Conservation (phyloP, 306 rosid species). For the Myrica gale region DNA sequence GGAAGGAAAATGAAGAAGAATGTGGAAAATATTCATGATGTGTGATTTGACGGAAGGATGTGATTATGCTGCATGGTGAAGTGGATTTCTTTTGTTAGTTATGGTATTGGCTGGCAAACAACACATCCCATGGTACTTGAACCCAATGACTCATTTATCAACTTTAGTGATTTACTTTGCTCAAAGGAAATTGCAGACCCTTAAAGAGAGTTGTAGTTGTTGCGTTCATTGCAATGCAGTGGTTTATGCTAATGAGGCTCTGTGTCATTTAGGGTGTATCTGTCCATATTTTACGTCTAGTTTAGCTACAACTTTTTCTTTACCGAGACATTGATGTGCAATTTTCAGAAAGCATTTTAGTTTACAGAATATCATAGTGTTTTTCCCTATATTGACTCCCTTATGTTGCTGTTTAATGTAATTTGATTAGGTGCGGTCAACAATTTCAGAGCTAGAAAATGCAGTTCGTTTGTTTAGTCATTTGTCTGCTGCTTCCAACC, state of each 20-base stretch:
- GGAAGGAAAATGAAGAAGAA: not conserved
- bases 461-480: conserved; percentile 97
- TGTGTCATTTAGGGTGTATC: not conserved
- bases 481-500: conserved; percentile 98
- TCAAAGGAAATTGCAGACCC: not conserved
- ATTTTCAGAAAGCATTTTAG: not conserved
- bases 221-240: not conserved
- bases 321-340: not conserved
- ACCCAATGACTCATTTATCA: too few relatives aligned
- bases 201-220: not conserved
- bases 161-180: too few relatives aligned
- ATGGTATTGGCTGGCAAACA: too few relatives aligned
- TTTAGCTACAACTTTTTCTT: not conserved
- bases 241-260: not conserved
- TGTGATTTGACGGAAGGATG: not conserved
- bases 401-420: conserved; percentile 11
- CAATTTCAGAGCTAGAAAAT: conserved; percentile 88
- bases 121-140: too few relatives aligned
- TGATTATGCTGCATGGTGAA: not conserved
- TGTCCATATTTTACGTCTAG: not conserved
- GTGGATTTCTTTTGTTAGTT: not conserved
- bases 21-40: not conserved
- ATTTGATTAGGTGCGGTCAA: conserved; percentile 72
- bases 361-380: not conserved
- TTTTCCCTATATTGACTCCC: not conserved